phyloP scores from a whole-genome alignment of 2,329 filamentous ascomycete species.

The Penicillium sp. region DNA sequence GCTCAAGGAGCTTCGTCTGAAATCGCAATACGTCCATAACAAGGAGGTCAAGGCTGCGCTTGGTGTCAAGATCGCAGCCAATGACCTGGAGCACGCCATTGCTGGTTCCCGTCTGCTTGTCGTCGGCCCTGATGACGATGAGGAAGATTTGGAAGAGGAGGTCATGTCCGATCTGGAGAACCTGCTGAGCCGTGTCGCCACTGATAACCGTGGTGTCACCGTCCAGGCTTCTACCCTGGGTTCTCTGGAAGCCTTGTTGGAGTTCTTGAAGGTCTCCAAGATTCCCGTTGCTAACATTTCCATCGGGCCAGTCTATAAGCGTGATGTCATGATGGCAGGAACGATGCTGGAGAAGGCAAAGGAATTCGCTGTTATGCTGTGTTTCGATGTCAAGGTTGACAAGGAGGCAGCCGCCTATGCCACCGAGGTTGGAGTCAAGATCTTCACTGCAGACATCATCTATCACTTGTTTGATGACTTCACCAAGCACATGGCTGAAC shows the following conservation, averaged over 20 bases:
- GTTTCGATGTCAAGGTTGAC: slow-evolving; percentile 99
- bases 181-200: slow-evolving; percentile 86
- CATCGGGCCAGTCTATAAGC: slow-evolving; percentile 96
- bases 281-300: slow-evolving; percentile 97
- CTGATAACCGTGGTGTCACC: slow-evolving; percentile 87
- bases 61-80: slow-evolving; percentile 97
- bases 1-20: slow-evolving; percentile 89
- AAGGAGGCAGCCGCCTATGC: slow-evolving; percentile 91
- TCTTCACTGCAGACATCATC: slow-evolving; percentile 98
- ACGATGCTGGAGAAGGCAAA: slow-evolving; percentile 95
- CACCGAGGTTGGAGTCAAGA: slow-evolving; percentile 90
- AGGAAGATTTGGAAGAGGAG: slow-evolving; percentile 94
- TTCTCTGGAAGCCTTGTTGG: slow-evolving; percentile 90
- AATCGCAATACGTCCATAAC: slow-evolving; percentile 96
- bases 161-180: slow-evolving; percentile 92
- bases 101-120: slow-evolving; percentile 93
- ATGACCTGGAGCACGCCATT: slow-evolving; percentile 92
- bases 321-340: slow-evolving; percentile 89
- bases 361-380: slow-evolving; percentile 98
- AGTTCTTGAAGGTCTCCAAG: slow-evolving; percentile 94
- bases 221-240: slow-evolving; percentile 97
- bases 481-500: slow-evolving; percentile 85
- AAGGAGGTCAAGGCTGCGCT: slow-evolving; percentile 98
- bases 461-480: slow-evolving; percentile 98
- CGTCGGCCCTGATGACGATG: slow-evolving; percentile 90